Evolutionary conservation across 805 yeast genomes (phyloP).

Genomic region (Tanozyma kutaoensis): DNA sequence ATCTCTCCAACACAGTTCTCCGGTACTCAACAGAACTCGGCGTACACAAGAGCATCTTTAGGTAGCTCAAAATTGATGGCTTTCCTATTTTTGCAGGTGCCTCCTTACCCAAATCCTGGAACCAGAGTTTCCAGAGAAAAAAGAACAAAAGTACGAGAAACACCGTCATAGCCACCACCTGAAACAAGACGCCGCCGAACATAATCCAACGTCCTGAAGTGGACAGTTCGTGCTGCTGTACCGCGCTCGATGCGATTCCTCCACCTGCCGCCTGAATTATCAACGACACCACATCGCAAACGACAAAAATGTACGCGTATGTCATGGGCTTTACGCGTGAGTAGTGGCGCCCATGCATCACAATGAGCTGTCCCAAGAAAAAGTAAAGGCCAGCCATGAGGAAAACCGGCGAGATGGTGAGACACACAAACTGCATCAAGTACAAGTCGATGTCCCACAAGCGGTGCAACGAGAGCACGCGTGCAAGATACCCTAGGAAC

Average conservation of each 20-base stretch:
- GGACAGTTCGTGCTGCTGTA: constrained; percentile 14
- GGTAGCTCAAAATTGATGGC: too few relatives aligned
- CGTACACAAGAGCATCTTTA: too few relatives aligned
- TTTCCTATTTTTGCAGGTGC: too few relatives aligned
- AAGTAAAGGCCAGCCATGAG: constrained; percentile 6
- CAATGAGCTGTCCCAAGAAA: constrained; percentile 4
- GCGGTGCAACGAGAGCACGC: constrained; percentile 2
- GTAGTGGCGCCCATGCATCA: constrained; percentile 2
- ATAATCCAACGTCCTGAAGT: constrained; percentile 1
- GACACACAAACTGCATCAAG: constrained; percentile 2
- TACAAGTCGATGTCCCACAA: constrained; percentile 5
- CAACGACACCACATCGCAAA: constrained; percentile 3
- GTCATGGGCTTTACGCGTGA: constrained; percentile 4
- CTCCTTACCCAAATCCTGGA: too few relatives aligned
- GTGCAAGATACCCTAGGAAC: constrained; percentile 4
- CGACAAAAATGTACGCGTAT: constrained; percentile 5
- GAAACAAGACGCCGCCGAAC: constrained; percentile 2
- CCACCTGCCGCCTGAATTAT: not conserved
- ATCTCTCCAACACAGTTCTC: constrained; percentile 18
- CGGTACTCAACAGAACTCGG: too few relatives aligned
- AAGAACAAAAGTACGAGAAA: not conserved
- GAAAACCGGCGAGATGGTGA: constrained; percentile 6
- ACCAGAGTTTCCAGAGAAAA: constrained; percentile 1
- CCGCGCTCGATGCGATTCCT: constrained; percentile 13
- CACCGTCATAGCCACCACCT: constrained; percentile 1